Evolutionary conservation across 2,329 filamentous ascomycete species (phyloP).

Genomic region (Alternaria consortialis): DNA sequence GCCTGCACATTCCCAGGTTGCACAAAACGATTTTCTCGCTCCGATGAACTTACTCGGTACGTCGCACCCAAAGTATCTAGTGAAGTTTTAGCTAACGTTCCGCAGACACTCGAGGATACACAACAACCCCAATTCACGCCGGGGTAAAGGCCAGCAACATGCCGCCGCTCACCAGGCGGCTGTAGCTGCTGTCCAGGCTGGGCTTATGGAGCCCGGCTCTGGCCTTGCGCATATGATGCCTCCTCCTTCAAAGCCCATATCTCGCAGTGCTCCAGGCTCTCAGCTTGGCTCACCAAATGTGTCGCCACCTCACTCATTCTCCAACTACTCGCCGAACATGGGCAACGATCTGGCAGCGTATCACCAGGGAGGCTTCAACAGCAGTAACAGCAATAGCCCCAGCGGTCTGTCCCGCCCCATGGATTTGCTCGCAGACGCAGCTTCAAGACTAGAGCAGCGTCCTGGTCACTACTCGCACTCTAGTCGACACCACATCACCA

Average conservation of each 20-base stretch:
- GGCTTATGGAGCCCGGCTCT: constrained; percentile 61
- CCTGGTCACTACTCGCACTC: constrained; percentile 55
- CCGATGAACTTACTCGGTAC: constrained; percentile 82
- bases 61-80: not conserved
- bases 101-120: constrained; percentile 92
- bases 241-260: constrained; percentile 75
- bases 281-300: constrained; percentile 92
- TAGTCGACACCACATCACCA: constrained; percentile 52
- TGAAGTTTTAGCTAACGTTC: constrained; percentile 17
- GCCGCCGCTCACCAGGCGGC: constrained; percentile 67
- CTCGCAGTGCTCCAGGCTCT: constrained; percentile 87
- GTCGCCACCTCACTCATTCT: constrained; percentile 89
- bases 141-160: constrained; percentile 82
- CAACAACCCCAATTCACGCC: constrained; percentile 96
- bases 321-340: constrained; percentile 66
- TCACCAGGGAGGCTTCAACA: constrained; percentile 43
- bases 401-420: constrained; percentile 66
- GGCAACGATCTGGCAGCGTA: constrained; percentile 68
- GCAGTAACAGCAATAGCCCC: constrained; percentile 53
- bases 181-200: constrained; percentile 60
- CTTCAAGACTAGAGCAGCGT: constrained; percentile 72
- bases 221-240: constrained; percentile 75
- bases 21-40: constrained; percentile 96
- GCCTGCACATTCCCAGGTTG: constrained; percentile 95
- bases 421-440: constrained; percentile 74